A percentile compares a stretch with the other conserved stretches of the same genome.
Evolutionary conservation across 1,139 yeast genomes (phyloP).

Genomic region (Debaryomyces coudertii): DNA sequence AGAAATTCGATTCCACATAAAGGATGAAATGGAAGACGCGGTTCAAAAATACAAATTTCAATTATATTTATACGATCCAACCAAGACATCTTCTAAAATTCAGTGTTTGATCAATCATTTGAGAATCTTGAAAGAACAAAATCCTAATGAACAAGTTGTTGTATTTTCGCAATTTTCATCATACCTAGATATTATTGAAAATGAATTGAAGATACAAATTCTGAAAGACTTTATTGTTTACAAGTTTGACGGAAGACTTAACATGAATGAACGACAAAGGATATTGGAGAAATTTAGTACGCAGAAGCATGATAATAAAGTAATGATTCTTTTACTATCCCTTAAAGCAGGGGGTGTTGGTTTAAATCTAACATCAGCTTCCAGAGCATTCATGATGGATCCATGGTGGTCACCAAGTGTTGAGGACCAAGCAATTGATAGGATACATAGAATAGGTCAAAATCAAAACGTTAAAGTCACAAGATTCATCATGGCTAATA

Average conservation of each 20-base stretch:
- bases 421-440: conserved; percentile 93
- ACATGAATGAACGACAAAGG: conserved; percentile 64
- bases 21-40: conserved; percentile 25
- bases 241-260: conserved; percentile 83
- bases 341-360: conserved; percentile 97
- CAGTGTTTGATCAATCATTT: conserved; percentile 69
- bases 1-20: conserved; percentile 39
- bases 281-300: conserved; percentile 60
- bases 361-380: conserved; percentile 82
- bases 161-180: conserved; percentile 92
- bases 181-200: conserved; percentile 73
- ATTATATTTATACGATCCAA: conserved; percentile 50
- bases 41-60: conserved; percentile 31
- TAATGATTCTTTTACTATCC: conserved; percentile 69
- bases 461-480: conserved; percentile 69
- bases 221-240: conserved; percentile 44
- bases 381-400: conserved; percentile 89
- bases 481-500: conserved; percentile 78
- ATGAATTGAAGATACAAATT: conserved; percentile 53
- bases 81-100: conserved; percentile 69
- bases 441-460: conserved; percentile 93
- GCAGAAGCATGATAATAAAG: conserved; percentile 30
- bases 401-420: conserved; percentile 98
- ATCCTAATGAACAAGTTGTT: conserved; percentile 72
- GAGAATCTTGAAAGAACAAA: conserved; percentile 51